phyloP scores from a whole-genome alignment of 768 basidiomycete species.

The Lenzites betulinus region DNA sequence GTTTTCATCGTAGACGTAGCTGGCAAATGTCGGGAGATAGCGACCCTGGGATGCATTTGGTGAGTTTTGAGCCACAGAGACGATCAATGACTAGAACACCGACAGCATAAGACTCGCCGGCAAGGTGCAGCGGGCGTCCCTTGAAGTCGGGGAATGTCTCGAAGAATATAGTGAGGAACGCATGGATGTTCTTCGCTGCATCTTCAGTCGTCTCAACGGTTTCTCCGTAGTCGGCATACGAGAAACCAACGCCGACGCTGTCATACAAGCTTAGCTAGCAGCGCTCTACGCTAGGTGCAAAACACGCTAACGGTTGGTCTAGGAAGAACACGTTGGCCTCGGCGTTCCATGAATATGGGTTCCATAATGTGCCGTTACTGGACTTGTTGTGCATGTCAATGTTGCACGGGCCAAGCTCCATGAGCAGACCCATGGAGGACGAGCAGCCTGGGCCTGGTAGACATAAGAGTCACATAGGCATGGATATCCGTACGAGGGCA shows the following conservation, averaged over 20 bases:
- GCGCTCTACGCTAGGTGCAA: too few species aligned
- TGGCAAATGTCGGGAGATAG: constrained; percentile 74
- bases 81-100: constrained; percentile 21
- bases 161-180: constrained; percentile 79
- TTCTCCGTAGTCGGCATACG: constrained; percentile 70
- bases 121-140: constrained; percentile 67
- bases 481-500: not conserved
- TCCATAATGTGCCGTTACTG: constrained; percentile 61
- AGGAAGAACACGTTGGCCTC: constrained; percentile 72
- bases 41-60: constrained; percentile 48
- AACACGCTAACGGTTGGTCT: constrained; percentile 50
- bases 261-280: not conserved
- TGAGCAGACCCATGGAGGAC: constrained; percentile 56
- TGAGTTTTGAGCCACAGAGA: not conserved
- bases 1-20: constrained; percentile 78
- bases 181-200: constrained; percentile 74
- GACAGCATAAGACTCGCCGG: constrained; percentile 77
- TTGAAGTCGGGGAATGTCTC: constrained; percentile 75
- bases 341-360: constrained; percentile 65
- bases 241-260: constrained; percentile 72
- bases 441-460: constrained; percentile 54
- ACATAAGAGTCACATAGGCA: not conserved
- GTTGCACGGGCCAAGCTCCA: constrained; percentile 61
- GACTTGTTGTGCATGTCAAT: constrained; percentile 62
- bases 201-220: constrained; percentile 74